Evolutionary conservation across 257 asterid genomes (phyloP).

Genomic region (Cinchona pubescens): DNA sequence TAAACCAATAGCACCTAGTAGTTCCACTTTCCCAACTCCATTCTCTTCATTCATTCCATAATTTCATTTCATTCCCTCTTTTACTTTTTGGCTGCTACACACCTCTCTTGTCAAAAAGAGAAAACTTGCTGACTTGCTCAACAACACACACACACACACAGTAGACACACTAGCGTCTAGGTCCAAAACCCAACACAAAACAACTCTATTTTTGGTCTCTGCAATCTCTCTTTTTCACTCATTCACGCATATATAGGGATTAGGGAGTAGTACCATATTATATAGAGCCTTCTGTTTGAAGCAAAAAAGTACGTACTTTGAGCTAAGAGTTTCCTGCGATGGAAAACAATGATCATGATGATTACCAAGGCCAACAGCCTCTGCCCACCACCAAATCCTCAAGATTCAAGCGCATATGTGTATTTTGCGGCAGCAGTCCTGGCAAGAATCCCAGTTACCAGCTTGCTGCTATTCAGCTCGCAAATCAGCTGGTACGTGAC

Average conservation of each 20-base stretch:
- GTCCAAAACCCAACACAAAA: constrained; percentile 3
- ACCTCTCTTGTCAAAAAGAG: constrained; percentile 11
- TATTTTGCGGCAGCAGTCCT: constrained; percentile 81
- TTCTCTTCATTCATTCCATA: constrained; percentile 7
- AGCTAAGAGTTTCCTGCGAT: constrained; percentile 19
- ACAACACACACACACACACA: constrained; percentile 1
- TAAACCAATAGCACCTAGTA: constrained; percentile 27
- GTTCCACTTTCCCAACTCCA: constrained; percentile 18
- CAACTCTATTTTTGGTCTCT: not conserved
- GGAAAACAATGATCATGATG: no score
- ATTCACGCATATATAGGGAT: not conserved
- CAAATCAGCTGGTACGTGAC: constrained; percentile 70
- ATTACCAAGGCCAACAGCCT: constrained; percentile 10
- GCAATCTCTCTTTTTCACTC: not conserved
- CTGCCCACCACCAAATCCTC: constrained; percentile 39
- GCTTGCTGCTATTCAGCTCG: constrained; percentile 74
- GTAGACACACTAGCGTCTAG: not conserved
- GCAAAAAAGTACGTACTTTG: not conserved
- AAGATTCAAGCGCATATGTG: constrained; percentile 75
- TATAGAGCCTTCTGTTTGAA: not conserved
- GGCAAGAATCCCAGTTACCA: constrained; percentile 78
- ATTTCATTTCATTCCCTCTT: constrained; percentile 37
- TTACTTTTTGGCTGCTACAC: constrained; percentile 23
- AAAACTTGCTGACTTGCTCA: constrained; percentile 31
- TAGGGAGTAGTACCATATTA: not conserved